phyloP scores from a whole-genome alignment of 305 asterid species.

The Solanum hybrid region DNA sequence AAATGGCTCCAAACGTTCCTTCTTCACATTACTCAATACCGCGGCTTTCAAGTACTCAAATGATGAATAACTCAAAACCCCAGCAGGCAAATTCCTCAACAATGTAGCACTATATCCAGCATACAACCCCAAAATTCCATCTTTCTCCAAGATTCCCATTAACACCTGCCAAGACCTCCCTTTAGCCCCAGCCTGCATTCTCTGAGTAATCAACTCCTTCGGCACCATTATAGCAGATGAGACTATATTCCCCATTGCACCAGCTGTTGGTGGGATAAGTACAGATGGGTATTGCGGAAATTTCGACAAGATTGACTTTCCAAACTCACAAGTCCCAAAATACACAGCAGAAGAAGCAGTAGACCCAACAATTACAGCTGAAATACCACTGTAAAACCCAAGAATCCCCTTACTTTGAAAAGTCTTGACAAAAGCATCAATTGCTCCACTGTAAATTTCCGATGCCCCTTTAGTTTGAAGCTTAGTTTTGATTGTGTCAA shows the following conservation, averaged over 20 bases:
- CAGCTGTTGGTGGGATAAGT: constrained; percentile 90
- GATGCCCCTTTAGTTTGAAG: constrained; percentile 96
- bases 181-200: constrained; percentile 96
- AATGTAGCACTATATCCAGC: constrained; percentile 92
- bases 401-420: constrained; percentile 59
- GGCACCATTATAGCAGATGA: constrained; percentile 98
- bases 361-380: constrained; percentile 94
- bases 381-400: constrained; percentile 91
- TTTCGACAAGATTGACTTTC: constrained; percentile 70
- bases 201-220: constrained; percentile 80
- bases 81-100: constrained; percentile 90
- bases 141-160: constrained; percentile 71
- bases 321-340: constrained; percentile 95
- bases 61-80: constrained; percentile 87
- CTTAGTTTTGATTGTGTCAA: constrained; percentile 89
- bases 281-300: constrained; percentile 44
- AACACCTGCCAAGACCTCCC: constrained; percentile 91
- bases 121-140: constrained; percentile 78
- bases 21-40: constrained; percentile 41
- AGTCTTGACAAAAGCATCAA: constrained; percentile 77
- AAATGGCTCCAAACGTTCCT: constrained; percentile 56
- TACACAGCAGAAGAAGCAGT: constrained; percentile 92
- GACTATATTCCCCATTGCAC: constrained; percentile 92
- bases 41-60: constrained; percentile 89
- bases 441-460: constrained; percentile 58